Evolutionary conservation across 73 alveolate species (phyloP).

Genomic region (Tetrahymena elliotti): DNA sequence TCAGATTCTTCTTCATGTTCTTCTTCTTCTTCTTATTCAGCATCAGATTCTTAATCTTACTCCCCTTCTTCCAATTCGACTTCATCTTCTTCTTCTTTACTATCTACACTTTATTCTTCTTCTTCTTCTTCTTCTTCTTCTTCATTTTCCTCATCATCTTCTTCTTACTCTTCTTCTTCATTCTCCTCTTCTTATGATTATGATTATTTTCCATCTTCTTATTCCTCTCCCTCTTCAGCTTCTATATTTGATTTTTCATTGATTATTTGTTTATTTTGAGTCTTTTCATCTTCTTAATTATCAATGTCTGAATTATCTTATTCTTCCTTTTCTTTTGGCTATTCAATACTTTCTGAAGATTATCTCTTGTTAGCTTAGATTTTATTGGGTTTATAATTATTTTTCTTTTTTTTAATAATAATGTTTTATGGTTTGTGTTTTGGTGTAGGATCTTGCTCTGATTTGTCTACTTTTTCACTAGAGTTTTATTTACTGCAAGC

Average conservation of each 20-base stretch:
- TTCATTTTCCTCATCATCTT: neutral
- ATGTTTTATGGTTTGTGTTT: neutral
- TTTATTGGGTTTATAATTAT: neutral
- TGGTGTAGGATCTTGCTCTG: neutral
- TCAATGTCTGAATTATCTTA: neutral
- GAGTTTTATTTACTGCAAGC: neutral
- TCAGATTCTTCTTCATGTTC: neutral
- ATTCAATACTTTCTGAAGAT: neutral
- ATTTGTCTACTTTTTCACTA: too few relatives aligned
- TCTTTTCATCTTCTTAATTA: neutral
- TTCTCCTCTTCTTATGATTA: neutral
- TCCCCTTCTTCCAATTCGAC: neutral
- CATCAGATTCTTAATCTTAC: neutral
- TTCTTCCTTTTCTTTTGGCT: neutral
- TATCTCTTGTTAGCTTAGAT: neutral
- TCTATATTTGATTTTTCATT: neutral
- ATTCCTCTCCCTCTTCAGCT: neutral
- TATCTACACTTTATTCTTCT: neutral
- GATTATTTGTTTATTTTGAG: neutral
- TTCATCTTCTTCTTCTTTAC: neutral
- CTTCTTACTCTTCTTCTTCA: neutral
- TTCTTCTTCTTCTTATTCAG: neutral
- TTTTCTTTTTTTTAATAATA: neutral
- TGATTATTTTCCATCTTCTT: neutral
- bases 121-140: neutral